These are phyloP conservation scores for Neovahlkampfia damariscottae DNA, from an alignment of 78 protist genomes.

Conservation along the genomic window DNA sequence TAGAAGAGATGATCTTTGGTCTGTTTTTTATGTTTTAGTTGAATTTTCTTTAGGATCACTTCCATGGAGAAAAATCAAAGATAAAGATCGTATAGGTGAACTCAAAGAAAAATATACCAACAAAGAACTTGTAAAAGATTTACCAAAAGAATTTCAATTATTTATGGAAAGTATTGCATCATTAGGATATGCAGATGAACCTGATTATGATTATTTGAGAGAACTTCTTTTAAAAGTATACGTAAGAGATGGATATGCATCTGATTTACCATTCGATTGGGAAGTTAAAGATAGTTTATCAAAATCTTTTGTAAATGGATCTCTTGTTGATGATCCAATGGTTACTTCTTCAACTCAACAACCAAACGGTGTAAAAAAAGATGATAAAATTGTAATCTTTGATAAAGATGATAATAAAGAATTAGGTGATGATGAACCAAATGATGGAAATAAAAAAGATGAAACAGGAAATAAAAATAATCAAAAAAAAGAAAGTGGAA, in stretches of 20 bases:
- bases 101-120: conserved; percentile 25
- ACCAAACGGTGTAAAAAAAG: too few species aligned
- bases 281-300: too few species aligned
- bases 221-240: neutral
- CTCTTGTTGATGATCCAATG: too few species aligned
- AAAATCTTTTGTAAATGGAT: too few species aligned
- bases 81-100: conserved; percentile 55
- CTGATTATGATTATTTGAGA: conserved; percentile 5
- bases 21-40: conserved; percentile 62
- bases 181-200: conserved; percentile 8
- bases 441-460: too few species aligned
- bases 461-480: too few species aligned
- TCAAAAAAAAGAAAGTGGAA: too few species aligned
- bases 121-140: neutral
- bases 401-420: too few species aligned
- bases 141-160: conserved; percentile 13
- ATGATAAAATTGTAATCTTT: too few species aligned
- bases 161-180: neutral
- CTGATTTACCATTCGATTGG: neutral
- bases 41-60: conserved; percentile 45
- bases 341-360: too few species aligned
- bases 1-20: conserved; percentile 80
- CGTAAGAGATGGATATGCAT: neutral
- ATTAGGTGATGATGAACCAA: too few species aligned
- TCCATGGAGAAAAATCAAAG: conserved; percentile 69